phyloP scores from a whole-genome alignment of 345 rosid genomes.

The Draba incana region DNA sequence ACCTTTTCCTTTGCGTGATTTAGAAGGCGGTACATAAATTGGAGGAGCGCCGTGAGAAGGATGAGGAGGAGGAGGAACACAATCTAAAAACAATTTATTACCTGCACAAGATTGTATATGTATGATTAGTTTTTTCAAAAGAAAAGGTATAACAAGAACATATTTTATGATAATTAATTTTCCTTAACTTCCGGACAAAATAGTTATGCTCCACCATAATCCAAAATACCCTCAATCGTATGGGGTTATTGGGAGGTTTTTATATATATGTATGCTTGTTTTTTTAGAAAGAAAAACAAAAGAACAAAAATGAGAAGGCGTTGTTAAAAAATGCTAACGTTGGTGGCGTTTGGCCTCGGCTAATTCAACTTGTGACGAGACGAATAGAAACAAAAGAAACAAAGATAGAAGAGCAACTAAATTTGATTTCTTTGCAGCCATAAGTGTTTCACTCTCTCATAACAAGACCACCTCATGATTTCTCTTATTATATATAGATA shows the following conservation, averaged over 20 bases:
- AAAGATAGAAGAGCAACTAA: conserved; percentile 19
- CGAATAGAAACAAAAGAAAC: conserved; percentile 4
- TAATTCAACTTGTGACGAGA: conserved; percentile 19
- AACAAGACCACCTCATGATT: conserved; percentile 3
- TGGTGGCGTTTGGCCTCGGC: conserved; percentile 20
- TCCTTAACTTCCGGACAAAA: too few relatives aligned
- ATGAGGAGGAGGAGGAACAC: background rate
- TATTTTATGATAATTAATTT: too few relatives aligned
- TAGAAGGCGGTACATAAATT: conserved; percentile 1
- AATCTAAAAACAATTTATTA: conserved; percentile 2
- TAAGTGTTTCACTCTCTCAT: conserved; percentile 6
- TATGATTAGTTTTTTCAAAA: background rate
- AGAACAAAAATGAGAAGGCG: background rate
- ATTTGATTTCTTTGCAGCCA: conserved; percentile 26
- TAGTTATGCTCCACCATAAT: too few relatives aligned
- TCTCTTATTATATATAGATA: background rate
- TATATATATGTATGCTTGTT: too few relatives aligned
- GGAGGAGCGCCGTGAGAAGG: background rate
- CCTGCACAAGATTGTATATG: background rate
- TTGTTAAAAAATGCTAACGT: conserved; percentile 6
- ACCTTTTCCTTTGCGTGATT: conserved; percentile 10
- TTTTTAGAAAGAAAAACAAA: too few relatives aligned
- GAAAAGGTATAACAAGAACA: background rate
- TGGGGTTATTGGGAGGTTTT: too few relatives aligned
- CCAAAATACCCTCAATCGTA: too few relatives aligned